phyloP scores from a whole-genome alignment of 441 rosid genomes.

The Bocquillonia castaneifolia region DNA sequence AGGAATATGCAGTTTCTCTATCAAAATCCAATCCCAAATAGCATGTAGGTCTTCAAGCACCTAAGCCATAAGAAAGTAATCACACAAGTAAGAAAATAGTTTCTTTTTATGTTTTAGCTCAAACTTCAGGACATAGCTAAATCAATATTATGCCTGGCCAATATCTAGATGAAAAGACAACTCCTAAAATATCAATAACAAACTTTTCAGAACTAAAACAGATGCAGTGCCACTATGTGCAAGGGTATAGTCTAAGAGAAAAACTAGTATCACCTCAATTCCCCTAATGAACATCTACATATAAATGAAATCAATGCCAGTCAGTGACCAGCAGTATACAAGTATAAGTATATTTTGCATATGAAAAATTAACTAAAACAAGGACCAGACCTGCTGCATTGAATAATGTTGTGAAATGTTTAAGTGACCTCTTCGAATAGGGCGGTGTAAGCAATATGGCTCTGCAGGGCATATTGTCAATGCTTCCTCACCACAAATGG shows the following conservation, averaged over 20 bases:
- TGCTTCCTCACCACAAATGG: slow-evolving; percentile 89
- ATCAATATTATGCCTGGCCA: not conserved
- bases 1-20: slow-evolving; percentile 57
- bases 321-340: slow-evolving; percentile 5
- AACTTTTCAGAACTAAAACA: not conserved
- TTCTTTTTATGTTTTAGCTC: slow-evolving; percentile 1
- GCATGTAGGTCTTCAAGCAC: slow-evolving; percentile 79
- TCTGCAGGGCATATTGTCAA: slow-evolving; percentile 61
- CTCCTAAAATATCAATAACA: not conserved
- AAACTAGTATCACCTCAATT: not conserved
- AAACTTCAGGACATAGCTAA: slow-evolving; percentile 11
- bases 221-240: not conserved
- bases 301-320: not conserved
- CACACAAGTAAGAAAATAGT: slow-evolving; percentile 4
- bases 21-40: slow-evolving; percentile 88
- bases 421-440: slow-evolving; percentile 90
- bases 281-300: not conserved
- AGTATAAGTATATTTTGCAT: not conserved
- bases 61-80: slow-evolving; percentile 33
- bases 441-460: slow-evolving; percentile 69
- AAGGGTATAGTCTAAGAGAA: not conserved
- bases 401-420: slow-evolving; percentile 79
- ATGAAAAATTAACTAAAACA: slow-evolving; percentile 1
- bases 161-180: slow-evolving; percentile 1
- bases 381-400: slow-evolving; percentile 64